Conservation (phyloP, 2,329 filamentous ascomycete genomes). For the Xylaria sp. region DNA sequence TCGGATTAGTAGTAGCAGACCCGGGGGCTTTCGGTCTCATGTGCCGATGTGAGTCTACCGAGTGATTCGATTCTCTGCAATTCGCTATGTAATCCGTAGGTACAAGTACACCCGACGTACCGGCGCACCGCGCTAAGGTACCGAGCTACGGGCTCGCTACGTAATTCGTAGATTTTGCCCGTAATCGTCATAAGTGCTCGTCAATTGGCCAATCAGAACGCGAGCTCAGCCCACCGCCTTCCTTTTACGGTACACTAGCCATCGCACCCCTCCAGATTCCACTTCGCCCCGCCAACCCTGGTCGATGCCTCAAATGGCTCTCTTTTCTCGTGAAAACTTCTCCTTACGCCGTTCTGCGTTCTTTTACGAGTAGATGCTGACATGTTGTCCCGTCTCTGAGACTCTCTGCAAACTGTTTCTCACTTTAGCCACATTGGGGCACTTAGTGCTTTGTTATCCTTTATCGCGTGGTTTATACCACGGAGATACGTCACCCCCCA, state of each 20-base stretch:
- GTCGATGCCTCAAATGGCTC: neutral
- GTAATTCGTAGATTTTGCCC: neutral
- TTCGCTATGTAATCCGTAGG: too few species aligned
- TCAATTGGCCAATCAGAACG: conserved; percentile 10
- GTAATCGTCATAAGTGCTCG: neutral
- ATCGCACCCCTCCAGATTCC: conserved; percentile 12
- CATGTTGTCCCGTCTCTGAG: neutral
- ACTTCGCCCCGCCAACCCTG: conserved; percentile 9
- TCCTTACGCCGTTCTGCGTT: neutral
- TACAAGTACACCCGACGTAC: too few species aligned
- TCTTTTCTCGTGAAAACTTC: conserved; percentile 1
- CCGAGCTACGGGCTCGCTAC: neutral
- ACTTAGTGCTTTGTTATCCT: too few species aligned
- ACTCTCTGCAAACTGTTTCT: too few species aligned
- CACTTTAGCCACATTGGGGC: too few species aligned
- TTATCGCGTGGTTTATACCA: too few species aligned
- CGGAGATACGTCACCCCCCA: too few species aligned
- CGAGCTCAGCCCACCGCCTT: conserved; percentile 14
- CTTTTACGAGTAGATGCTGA: neutral
- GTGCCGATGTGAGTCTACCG: too few species aligned
- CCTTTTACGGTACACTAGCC: conserved; percentile 12
- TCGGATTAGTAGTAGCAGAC: too few species aligned
- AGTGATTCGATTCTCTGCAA: too few species aligned
- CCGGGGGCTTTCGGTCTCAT: too few species aligned
- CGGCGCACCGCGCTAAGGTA: neutral